Conservation (phyloP, 768 basidiomycete genomes). For the Trametes maxima region DNA sequence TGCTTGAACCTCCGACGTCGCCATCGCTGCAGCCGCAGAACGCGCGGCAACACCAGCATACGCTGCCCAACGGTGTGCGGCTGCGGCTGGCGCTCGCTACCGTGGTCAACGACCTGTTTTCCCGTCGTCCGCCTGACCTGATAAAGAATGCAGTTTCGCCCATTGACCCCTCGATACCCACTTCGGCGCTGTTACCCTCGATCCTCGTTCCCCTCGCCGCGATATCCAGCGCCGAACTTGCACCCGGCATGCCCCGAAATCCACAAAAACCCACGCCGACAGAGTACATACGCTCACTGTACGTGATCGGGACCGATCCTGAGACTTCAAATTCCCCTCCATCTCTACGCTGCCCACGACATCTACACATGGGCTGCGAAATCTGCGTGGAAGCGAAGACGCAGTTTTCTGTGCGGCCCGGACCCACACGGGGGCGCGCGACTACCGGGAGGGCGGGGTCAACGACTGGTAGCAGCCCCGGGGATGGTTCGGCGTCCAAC, state of each 20-base stretch:
- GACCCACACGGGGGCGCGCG: slow-evolving; percentile 14
- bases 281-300: slow-evolving; percentile 52
- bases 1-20: slow-evolving; percentile 53
- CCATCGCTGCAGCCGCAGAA: slow-evolving; percentile 45
- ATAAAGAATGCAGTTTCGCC: slow-evolving; percentile 23
- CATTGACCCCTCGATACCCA: slow-evolving; percentile 30
- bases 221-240: slow-evolving; percentile 15
- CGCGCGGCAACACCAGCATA: slow-evolving; percentile 50
- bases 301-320: slow-evolving; percentile 63
- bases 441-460: slow-evolving; percentile 25
- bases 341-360: slow-evolving; percentile 68
- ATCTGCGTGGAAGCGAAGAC: slow-evolving; percentile 71
- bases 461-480: slow-evolving; percentile 29
- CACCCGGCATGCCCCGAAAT: slow-evolving; percentile 5
- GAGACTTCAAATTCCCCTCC: slow-evolving; percentile 64
- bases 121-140: slow-evolving; percentile 58
- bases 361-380: slow-evolving; percentile 72
- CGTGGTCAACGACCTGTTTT: slow-evolving; percentile 82
- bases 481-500: slow-evolving; percentile 18
- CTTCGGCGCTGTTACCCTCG: slow-evolving; percentile 34
- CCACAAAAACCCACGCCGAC: slow-evolving; percentile 27
- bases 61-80: slow-evolving; percentile 79
- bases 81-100: slow-evolving; percentile 74
- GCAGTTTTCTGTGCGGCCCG: slow-evolving; percentile 16
- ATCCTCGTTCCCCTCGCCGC: slow-evolving; percentile 31